phyloP scores from a whole-genome alignment of 225 moss, liverwort and hornwort genomes.

The Straminergon stramineum region DNA sequence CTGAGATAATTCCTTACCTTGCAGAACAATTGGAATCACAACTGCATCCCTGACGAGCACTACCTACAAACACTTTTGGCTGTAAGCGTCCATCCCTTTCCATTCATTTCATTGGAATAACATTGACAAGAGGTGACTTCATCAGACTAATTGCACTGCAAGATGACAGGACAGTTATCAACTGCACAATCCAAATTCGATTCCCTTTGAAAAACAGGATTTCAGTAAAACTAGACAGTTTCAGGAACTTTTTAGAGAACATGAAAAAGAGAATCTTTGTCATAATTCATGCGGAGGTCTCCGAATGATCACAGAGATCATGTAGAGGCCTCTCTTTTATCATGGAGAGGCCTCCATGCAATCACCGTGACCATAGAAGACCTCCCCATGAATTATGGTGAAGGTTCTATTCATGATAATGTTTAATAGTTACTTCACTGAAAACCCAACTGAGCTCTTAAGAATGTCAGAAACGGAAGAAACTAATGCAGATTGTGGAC shows the following conservation, averaged over 20 bases:
- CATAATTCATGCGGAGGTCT: background rate
- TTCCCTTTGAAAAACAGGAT: background rate
- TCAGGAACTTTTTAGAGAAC: too few species aligned
- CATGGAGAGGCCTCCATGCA: background rate
- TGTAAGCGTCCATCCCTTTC: constrained; percentile 34
- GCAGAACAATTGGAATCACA: constrained; percentile 50
- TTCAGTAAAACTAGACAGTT: background rate
- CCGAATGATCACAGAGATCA: background rate
- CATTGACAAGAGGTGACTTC: background rate
- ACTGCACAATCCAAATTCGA: background rate
- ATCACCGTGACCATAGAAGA: background rate
- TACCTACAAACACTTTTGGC: constrained; percentile 90
- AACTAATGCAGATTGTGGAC: background rate
- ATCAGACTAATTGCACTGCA: background rate
- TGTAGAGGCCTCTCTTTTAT: background rate
- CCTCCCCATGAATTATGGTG: background rate
- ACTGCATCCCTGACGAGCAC: constrained; percentile 99
- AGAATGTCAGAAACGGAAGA: background rate
- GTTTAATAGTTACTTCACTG: background rate
- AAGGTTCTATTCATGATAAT: background rate
- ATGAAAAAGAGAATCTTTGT: background rate
- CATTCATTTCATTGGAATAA: background rate
- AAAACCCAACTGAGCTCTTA: background rate
- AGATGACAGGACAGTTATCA: background rate
- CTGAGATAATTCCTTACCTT: background rate